Base-by-base conservation (phyloP, 345 rosid genomes). In the Erysimum cheiranthoides region DNA sequence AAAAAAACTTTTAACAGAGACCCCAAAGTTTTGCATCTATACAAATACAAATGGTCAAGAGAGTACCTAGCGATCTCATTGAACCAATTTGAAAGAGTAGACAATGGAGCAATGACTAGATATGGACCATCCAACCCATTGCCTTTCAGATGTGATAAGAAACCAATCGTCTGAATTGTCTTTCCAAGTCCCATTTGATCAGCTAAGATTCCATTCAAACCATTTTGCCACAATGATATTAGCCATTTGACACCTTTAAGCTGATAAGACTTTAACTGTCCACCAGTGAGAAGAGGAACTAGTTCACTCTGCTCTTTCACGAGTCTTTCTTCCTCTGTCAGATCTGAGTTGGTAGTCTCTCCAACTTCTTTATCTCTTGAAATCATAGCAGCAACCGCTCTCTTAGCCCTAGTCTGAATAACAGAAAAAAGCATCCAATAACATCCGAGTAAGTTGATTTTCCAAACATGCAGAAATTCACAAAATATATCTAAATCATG, bases 101-200 rank as follows among this genome's bases (percentile, higher is more conserved):
- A 92, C 63, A 95, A 88, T n/a, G 99, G 99, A 81, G 98, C 96
- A 84, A 95, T 89, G 12, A 95, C 85, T 40, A 95, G 76, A 84
- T 86, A 95, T 10, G 99, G 98, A 52, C 99, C 98, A 81, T 92
- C 75, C 82, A 95, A 77, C 59, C 94, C 90, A 36, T 90, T 90
- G 66, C 91, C 96, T 78, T 87, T 95, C 18, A 95, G 74, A 80
- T 95, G 99, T 47, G 98, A 84, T 39, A 95, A 87, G 71, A 95
- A 95, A 57, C 92, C 92, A 70, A 95, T 92, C 17, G 97, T 90
- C 78, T 95, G 99, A 80, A 95, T 92, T 1, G 99, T 92, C 87
- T 95, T 95, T 75, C 99, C 99, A 14, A 92, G 92, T 14, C 99
- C 99, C 99, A 95, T 95, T 84, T 95, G 99, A 84, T 95, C 99